Percentiles rank a stretch among this genome's conserved stretches.
Conservation (phyloP, 108 stramenopile genomes). For the Pseudonitzschia delicatissima region DNA sequence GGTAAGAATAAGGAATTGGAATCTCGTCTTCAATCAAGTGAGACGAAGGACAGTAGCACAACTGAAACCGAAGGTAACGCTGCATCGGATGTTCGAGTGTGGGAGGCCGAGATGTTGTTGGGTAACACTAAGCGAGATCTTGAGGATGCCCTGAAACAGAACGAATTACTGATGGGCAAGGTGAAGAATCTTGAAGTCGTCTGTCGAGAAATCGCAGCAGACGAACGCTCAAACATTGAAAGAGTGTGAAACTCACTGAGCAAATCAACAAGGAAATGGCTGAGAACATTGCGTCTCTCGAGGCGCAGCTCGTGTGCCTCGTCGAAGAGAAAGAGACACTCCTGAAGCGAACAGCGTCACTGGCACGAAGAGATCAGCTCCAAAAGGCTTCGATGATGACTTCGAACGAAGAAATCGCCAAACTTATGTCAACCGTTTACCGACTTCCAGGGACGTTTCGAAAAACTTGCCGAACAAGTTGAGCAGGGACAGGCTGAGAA, state of each 20-base stretch:
- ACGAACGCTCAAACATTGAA: not conserved
- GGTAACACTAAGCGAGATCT: constrained; percentile 9
- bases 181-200: not conserved
- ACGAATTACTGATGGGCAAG: not conserved
- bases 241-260: constrained; percentile 1
- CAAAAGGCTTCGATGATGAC: constrained; percentile 4
- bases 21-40: not conserved
- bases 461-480: constrained; percentile 3
- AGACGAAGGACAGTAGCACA: not conserved
- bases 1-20: constrained; percentile 2
- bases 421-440: not conserved
- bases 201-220: not conserved
- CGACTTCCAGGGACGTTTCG: constrained; percentile 9
- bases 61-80: not conserved
- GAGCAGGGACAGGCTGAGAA: constrained; percentile 4
- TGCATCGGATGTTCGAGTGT: constrained; percentile 2
- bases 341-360: constrained; percentile 1
- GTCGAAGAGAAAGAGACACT: constrained; percentile 1
- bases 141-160: not conserved
- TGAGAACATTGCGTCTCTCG: not conserved
- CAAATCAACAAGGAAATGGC: constrained; percentile 5
- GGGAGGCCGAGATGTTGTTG: constrained; percentile 12
- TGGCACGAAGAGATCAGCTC: constrained; percentile 6
- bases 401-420: constrained; percentile 12
- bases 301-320: not conserved